These are phyloP conservation scores for Corynespora cassiicola DNA, from an alignment of 2,329 filamentous ascomycete species.

Conservation along the genomic window DNA sequence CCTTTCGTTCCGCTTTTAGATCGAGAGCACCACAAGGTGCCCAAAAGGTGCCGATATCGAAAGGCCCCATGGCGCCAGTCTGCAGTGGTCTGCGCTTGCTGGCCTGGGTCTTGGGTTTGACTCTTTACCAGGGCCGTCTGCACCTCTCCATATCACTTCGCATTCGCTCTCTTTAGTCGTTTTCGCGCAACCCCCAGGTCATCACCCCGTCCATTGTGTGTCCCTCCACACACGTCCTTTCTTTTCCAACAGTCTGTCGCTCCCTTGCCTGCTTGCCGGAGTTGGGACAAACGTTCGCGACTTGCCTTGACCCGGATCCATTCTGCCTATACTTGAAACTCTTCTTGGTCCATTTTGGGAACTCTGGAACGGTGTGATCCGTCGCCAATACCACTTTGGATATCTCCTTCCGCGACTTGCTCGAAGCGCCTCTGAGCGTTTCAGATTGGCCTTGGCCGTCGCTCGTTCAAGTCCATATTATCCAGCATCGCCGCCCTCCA, in stretches of 20 bases:
- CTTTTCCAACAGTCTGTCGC: slow-evolving; percentile 21
- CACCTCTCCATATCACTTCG: slow-evolving; percentile 23
- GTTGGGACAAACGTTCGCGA: not conserved
- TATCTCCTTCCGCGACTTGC: slow-evolving; percentile 1
- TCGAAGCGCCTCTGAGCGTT: slow-evolving; percentile 1
- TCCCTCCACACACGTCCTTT: slow-evolving; percentile 41
- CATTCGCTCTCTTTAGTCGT: slow-evolving; percentile 19
- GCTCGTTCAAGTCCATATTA: slow-evolving; percentile 9
- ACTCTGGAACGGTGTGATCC: slow-evolving; percentile 7
- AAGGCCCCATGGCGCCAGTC: slow-evolving; percentile 31
- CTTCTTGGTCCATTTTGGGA: slow-evolving; percentile 10
- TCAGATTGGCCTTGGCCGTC: slow-evolving; percentile 1
- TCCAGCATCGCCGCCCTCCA: slow-evolving; percentile 1
- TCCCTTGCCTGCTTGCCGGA: slow-evolving; percentile 1
- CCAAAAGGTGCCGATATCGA: slow-evolving; percentile 27
- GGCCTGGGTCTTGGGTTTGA: slow-evolving; percentile 5
- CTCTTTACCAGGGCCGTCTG: slow-evolving; percentile 32
- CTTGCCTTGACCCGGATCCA: slow-evolving; percentile 11
- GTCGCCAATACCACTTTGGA: slow-evolving; percentile 8
- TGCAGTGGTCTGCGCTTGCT: slow-evolving; percentile 13
- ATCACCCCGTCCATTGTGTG: slow-evolving; percentile 33
- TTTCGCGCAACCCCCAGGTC: slow-evolving; percentile 24
- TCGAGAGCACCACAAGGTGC: slow-evolving; percentile 20
- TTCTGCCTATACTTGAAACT: slow-evolving; percentile 23
- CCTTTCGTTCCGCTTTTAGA: slow-evolving; percentile 41